Base-by-base conservation (phyloP, 1,284 basidiomycete genomes). In the Puccinia brachypodii region DNA sequence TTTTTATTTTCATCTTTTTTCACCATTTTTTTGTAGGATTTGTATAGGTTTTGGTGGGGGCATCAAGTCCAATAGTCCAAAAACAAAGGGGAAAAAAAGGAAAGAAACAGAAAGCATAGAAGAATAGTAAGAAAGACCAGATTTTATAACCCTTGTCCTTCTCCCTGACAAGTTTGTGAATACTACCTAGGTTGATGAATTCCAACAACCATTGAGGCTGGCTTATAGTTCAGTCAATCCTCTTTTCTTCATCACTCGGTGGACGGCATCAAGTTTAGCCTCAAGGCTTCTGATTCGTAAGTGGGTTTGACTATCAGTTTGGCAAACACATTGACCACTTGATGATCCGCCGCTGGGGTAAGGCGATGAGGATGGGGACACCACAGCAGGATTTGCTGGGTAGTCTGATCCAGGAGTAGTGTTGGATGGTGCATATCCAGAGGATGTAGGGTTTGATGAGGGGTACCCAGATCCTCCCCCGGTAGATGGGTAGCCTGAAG, bases 231-330 rank as follows among this genome's bases (percentile, higher is more conserved):
- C 77, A 47, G 4, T 58, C 22, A 79, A 56, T 13, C 77, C 77
- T 60, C 77, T 79, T 50, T 79, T 79, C 36, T 71, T 38, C 77
- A 79, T 79, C 3, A 79, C 68, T 11, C 77, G 64, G 28, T 79
- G 77, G 31, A 79, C 68, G 16, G 77, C 47, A 72, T 69, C 77
- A 58, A 79, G 66, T 60, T 71, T 56, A 28, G 77, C 77, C 53
- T 79, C 77, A 19, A 79, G 68, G 69, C 66, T 71, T 72, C 77
- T 69, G 36, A 79, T 79, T 25, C 77, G 47, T 13, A 79, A 56
- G 31, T 79, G 77, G 22, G 66, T 79, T 14, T 28, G 25, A 16
- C 22, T 58, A 28, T 79, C 77, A 31, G 77, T 1, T 69, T 60
- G n/a, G 25, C 77, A 79, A 31, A 79, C 77, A 79, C 77, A 79